Evolutionary conservation across 208 protist genomes (phyloP), one percentile per base, ranked within the genome.

Genomic region (Acanthamoeba castellanii): DNA sequence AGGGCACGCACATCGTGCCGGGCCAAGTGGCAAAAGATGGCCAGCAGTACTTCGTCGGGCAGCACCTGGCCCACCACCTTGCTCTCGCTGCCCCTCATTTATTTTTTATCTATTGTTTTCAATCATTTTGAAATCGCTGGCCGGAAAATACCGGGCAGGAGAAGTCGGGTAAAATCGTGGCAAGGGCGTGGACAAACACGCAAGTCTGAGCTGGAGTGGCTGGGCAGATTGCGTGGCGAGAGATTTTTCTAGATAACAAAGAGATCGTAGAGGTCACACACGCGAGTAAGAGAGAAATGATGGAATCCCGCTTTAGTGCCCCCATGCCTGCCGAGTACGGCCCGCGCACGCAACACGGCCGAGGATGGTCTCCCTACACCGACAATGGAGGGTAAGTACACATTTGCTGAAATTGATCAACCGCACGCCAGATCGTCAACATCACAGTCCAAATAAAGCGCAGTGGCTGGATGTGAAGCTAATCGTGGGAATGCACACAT

Each of bases 371-470:
- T 68, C 89, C 89, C 32, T 94, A 94, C 55, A 66, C 42, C 22
- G 42, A 94, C 32, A 94, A 94, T 64, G 89, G 89, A 74, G 89
- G 89, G 89, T 94, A 81, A 9, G 57, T 74, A 37, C 34, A 27
- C 64, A 55, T 92, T 27, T 70, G 6, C 47, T 52, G 47, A 34
- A 68, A 45, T 32, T 57, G 9, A 27, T n/a, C 25, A 34, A 34
- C 16, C 16, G 42, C 50, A 82, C 3, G 6, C 5, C 22, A 30
- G 18, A 16, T 32, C 16, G 57, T n/a, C 11, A 13, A 68, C 25
- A 37, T 32, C 32, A 84, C 20, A 13, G 20, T n/a, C 25, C 25
- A 84, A 84, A 20, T 84, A 50, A n/a, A n/a, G n/a, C n/a, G n/a
- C n/a, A n/a, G n/a, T n/a, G n/a, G n/a, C n/a, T n/a, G n/a, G n/a